Base-by-base conservation (phyloP, 164 flowering plant genomes). In the Magnolia changhungtana region DNA sequence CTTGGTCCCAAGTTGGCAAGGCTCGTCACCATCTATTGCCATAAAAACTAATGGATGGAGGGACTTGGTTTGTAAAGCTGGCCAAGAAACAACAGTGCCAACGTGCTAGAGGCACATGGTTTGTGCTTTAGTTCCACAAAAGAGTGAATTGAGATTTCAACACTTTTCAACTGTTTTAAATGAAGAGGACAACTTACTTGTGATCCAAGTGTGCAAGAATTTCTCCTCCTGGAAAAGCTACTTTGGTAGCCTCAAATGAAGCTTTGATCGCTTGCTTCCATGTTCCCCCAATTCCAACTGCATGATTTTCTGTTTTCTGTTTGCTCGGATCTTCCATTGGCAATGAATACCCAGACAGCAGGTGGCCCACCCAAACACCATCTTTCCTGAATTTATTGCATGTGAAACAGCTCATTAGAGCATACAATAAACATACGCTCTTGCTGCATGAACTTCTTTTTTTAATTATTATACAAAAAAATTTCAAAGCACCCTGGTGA, bases 151-250 rank as follows among this genome's bases (percentile, higher is more conserved):
- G 45, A 37, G 45, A 37, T 37, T 37, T 3, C 45, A 37, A 37
- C 45, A 37, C 7, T 37, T 37, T 37, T 37, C 45, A 37, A 3
- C 45, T 37, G 45, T 37, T 37, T 37, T 37, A 37, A 37, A 37
- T 37, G 45, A 37, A 37, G 45, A 37, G 45, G 45, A 19, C 2
- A 29, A 80, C 95, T 87, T 81, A 95, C 98, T 93, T 95, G 31
- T 93, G 93, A 85, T 95, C 98, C 72, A 95, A 90, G 82, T 95
- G 98, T 51, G 98, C 98, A 31, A 93, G 8, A 78, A 95, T 78
- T 79, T 92, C 92, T 9, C 97, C 98, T 14, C 91, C 92, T 1
- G 98, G 98, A 75, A 95, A 95, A 78, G 96, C 92, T 67, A 83
- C 78, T 82, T 71, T 79, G 20, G 98, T 95, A 70, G 92, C 90